A percentile compares a stretch with the other conserved stretches of the same genome.
Evolutionary conservation across 306 rosid genomes (phyloP).

Genomic region (Prunus persica): DNA sequence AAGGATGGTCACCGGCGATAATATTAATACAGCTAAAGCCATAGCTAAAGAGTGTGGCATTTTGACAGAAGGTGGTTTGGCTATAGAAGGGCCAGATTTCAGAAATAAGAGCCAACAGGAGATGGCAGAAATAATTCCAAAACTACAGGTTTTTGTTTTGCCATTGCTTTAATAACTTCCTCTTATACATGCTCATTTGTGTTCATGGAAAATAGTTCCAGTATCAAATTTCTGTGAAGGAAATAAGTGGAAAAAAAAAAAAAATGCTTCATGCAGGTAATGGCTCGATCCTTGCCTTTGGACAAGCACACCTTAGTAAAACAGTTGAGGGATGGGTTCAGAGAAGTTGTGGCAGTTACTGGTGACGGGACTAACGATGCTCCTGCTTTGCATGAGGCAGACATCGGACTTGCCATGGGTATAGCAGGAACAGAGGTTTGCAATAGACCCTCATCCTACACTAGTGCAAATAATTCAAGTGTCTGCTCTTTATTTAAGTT

Average conservation of each 20-base stretch:
- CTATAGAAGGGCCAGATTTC: constrained; percentile 88
- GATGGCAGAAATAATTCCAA: constrained; percentile 64
- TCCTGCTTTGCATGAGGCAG: constrained; percentile 89
- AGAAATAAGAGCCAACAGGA: constrained; percentile 51
- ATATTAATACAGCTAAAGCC: constrained; percentile 90
- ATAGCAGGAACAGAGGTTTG: constrained; percentile 97
- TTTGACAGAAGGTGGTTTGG: constrained; percentile 74
- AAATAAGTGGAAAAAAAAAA: neutral
- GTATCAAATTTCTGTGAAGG: neutral
- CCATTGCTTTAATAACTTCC: neutral
- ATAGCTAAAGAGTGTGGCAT: constrained; percentile 94
- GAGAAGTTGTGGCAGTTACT: constrained; percentile 91
- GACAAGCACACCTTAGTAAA: constrained; percentile 87
- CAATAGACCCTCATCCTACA: constrained; percentile 10
- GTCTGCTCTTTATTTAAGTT: neutral
- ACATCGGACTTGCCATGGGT: constrained; percentile 95
- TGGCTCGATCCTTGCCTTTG: constrained; percentile 89
- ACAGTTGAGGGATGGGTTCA: constrained; percentile 49
- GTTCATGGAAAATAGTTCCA: neutral
- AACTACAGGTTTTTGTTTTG: constrained; percentile 61
- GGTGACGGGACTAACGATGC: constrained; percentile 98
- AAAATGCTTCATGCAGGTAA: constrained; percentile 47
- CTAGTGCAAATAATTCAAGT: neutral
- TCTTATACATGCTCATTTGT: neutral
- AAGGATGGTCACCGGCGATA: constrained; percentile 95